A percentile compares a stretch with the other conserved stretches of the same genome.
These are phyloP conservation scores for Pythium scleroteichum DNA, from an alignment of 352 stramenopile species.

Conservation along the genomic window DNA sequence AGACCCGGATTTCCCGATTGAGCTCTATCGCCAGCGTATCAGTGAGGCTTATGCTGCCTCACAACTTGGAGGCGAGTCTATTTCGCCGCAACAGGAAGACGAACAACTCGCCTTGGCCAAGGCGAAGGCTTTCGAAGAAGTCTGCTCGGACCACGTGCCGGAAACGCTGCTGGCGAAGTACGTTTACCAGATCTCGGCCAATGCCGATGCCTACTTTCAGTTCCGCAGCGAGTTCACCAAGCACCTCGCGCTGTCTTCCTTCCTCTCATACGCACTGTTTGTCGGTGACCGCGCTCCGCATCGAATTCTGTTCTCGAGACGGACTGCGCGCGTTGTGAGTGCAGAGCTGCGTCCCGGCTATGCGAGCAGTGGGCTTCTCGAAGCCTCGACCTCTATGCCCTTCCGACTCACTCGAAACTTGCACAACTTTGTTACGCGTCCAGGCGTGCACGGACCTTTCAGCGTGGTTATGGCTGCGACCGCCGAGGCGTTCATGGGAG, in stretches of 20 bases:
- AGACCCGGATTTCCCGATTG: conserved; percentile 77
- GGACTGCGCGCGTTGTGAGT: conserved; percentile 80
- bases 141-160: conserved; percentile 77
- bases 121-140: conserved; percentile 71
- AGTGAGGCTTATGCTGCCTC: conserved; percentile 76
- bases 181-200: conserved; percentile 68
- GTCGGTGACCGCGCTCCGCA: conserved; percentile 85
- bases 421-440: conserved; percentile 84
- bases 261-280: conserved; percentile 85
- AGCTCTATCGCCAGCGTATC: conserved; percentile 75
- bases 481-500: conserved; percentile 79
- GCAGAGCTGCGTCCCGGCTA: conserved; percentile 86
- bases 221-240: conserved; percentile 88
- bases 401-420: conserved; percentile 90
- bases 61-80: conserved; percentile 17
- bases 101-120: conserved; percentile 65
- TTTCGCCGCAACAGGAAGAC: conserved; percentile 53
- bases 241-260: conserved; percentile 81
- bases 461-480: conserved; percentile 80
- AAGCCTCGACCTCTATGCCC: conserved; percentile 80
- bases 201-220: conserved; percentile 83
- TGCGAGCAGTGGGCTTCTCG: conserved; percentile 78
- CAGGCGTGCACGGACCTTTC: conserved; percentile 85
- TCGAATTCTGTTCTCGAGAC: conserved; percentile 78
- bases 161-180: conserved; percentile 88